These are phyloP conservation scores for Lasiosphaeriaceae sp. DNA, from an alignment of 495 filamentous ascomycete genomes.

Conservation along the genomic window DNA sequence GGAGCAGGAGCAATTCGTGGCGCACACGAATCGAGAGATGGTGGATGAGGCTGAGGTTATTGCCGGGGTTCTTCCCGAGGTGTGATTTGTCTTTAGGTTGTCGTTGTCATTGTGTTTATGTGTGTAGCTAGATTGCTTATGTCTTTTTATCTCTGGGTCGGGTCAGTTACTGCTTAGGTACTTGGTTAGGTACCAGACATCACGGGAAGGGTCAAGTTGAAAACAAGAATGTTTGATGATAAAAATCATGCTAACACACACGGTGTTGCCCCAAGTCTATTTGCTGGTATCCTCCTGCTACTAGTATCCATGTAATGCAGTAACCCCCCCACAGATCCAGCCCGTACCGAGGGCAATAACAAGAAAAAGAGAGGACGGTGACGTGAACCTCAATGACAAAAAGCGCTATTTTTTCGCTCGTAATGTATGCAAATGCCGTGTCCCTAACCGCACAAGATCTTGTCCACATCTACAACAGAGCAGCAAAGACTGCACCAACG, in stretches of 20 bases:
- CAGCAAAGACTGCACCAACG: slow-evolving; percentile 21
- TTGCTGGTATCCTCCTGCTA: background rate
- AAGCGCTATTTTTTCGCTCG: background rate
- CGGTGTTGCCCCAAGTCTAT: background rate
- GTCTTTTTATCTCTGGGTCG: background rate
- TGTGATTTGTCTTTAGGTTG: background rate
- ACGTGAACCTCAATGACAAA: slow-evolving; percentile 11
- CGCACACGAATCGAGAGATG: slow-evolving; percentile 55
- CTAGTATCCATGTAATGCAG: background rate
- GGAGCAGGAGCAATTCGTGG: slow-evolving; percentile 53
- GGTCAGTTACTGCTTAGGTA: too few species aligned
- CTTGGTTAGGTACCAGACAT: too few species aligned
- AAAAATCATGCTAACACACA: background rate
- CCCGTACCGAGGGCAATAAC: background rate
- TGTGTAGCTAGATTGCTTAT: background rate
- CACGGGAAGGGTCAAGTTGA: too few species aligned
- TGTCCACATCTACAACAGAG: slow-evolving; percentile 14
- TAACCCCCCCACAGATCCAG: slow-evolving; percentile 1
- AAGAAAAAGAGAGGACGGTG: background rate
- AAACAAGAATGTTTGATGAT: background rate
- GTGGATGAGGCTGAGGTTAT: slow-evolving; percentile 51
- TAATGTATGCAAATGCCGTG: background rate
- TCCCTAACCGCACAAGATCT: background rate
- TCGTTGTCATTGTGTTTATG: background rate
- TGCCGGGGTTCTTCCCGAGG: slow-evolving; percentile 29